Base-by-base conservation (phyloP, 805 yeast genomes). In the Kodamaea kaohsiungensis region DNA sequence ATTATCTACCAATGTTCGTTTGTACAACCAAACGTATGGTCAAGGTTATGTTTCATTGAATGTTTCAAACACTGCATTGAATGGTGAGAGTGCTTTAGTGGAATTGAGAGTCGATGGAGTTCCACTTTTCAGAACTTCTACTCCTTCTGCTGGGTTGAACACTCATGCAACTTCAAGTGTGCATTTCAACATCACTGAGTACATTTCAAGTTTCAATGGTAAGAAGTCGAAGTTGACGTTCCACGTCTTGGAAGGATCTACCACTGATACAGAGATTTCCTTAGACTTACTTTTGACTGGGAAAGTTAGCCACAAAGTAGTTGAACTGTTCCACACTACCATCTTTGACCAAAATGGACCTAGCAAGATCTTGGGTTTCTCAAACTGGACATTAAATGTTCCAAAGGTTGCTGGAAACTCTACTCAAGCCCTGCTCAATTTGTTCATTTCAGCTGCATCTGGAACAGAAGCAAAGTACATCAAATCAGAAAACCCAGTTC, bases 61-160 rank as follows among this genome's bases (percentile, higher is more conserved):
- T 52, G 59, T 68, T 54, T 58, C 71, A 33, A 56, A 60, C 43
- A 53, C 60, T 45, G 54, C 55, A 60, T 62, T 16, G 46, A 60
- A 55, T 56, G 13, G 38, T 17, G 19, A 35, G 18, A 38, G 7
- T 47, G 49, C 43, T 3, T 61, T 68, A 19, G 63, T 63, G 33
- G 71, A 68, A 53, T 51, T 68, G 22, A 55, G 57, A 18, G 54
- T 66, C 30, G 70, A 55, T 42, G 66, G 59, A 8, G 53, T 38
- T 43, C 67, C 72, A 18, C 53, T 68, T 33, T 68, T 71, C 70
- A 63, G 72, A 60, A 61, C 69, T 25, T 59, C 69, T 13, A 59
- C 69, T 42, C 72, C 72, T n/a, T 35, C 38, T 27, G 48, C 39
- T 27, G 48, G 33, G 18, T n/a, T 19, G 37, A 49, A 49, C 15